Conservation (phyloP, 257 asterid species). For the Solanum medicagineum region DNA sequence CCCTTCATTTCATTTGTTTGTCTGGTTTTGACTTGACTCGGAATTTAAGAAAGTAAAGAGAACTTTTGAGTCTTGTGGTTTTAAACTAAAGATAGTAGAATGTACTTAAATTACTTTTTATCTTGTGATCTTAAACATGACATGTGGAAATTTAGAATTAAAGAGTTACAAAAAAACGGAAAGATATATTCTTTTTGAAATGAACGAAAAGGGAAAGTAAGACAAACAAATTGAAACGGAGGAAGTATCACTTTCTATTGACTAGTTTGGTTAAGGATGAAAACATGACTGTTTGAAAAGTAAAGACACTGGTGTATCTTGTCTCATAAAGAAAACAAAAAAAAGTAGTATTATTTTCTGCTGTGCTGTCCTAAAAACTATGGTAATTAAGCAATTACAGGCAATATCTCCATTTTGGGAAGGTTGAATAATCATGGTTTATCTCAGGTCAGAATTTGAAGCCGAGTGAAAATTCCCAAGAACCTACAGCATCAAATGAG, state of each 20-base stretch:
- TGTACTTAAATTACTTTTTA: not conserved
- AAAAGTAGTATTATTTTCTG: not conserved
- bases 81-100: no score
- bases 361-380: not conserved
- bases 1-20: no score
- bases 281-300: not conserved
- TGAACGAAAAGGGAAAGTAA: not conserved
- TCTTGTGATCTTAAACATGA: not conserved
- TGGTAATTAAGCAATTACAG: not conserved
- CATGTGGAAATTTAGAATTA: not conserved
- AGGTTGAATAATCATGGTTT: not conserved
- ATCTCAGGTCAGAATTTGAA: constrained; percentile 26
- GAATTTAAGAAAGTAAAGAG: not conserved
- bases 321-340: not conserved
- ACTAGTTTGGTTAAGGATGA: not conserved
- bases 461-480: constrained; percentile 9
- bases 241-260: not conserved
- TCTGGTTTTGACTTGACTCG: not conserved
- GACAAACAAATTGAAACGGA: not conserved
- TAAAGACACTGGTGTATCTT: not conserved
- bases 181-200: not conserved
- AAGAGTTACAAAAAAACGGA: not conserved
- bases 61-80: not conserved
- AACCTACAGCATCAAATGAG: constrained; percentile 24
- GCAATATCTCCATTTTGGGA: not conserved